Evolutionary conservation across 2,329 filamentous ascomycete genomes (phyloP), one percentile per base, ranked within the genome.

Genomic region (Diaporthe sp.): DNA sequence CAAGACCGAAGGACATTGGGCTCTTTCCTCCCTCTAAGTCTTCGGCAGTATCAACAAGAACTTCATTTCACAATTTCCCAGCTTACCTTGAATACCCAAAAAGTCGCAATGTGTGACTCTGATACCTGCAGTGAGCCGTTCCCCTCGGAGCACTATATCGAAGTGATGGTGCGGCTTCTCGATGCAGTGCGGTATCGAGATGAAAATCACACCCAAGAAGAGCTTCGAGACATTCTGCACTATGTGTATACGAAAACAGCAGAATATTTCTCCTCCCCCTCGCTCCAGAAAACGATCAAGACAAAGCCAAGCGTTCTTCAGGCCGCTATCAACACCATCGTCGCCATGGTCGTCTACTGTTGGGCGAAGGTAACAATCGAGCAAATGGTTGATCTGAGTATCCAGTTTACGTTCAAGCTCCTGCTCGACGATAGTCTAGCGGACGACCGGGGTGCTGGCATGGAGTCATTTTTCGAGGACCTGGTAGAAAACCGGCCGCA

Each of bases 381-480:
- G 28, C 61, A 66, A 28, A 66, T 66, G 28, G 42, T 15, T 12
- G 61, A 66, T 19, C 17, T 66, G 61, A 66, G 42, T 8, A 66
- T 66, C 13, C 42, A 66, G 42, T 66, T 50, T 15, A 50, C 42
- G 22, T 42, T 66, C 1, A 17, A 1, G 19, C 17, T 66, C 42
- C 19, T 66, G 19, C 61, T 66, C 28, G 42, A 66, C 28, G 42
- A 66, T 22, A 35, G 61, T 19, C n/a, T n/a, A n/a, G 17, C 28
- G 3, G 42, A 33, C 19, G 42, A 66, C 2, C 42, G 13, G 3
- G 22, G 30, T 10, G 12, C 42, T 33, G 45, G 28, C 28, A 66
- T 66, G 61, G 42, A 50, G 61, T 66, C 61, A 50, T 66, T 66
- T 15, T 47, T 66, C n/a, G 6, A n/a, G 30, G 61, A 66, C 42